A percentile compares a stretch with the other conserved stretches of the same genome.
phyloP scores from a whole-genome alignment of 2,329 filamentous ascomycete genomes.

The Colletotrichum filicis region DNA sequence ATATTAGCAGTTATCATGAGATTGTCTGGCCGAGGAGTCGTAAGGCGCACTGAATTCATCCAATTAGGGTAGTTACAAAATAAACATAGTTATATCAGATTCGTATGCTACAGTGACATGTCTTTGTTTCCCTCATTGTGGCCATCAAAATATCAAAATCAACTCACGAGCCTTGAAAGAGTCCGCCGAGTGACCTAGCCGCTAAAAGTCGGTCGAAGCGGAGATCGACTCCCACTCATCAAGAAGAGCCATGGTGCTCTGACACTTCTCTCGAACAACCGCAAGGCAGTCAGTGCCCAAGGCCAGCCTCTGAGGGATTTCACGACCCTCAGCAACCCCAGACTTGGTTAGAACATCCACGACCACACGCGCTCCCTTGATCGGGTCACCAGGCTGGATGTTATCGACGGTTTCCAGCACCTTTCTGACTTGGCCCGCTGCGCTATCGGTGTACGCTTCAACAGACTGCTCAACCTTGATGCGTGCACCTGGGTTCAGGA shows the following conservation, averaged over 20 bases:
- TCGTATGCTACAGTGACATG: not conserved
- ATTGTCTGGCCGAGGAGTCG: too few relatives aligned
- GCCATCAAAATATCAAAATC: not conserved
- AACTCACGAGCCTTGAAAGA: not conserved
- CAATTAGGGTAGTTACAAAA: not conserved
- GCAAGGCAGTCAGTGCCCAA: slow-evolving; percentile 63
- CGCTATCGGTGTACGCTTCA: slow-evolving; percentile 46
- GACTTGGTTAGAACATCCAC: slow-evolving; percentile 65
- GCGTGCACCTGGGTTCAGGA: slow-evolving; percentile 53
- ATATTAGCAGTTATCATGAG: not conserved
- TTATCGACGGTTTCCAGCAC: slow-evolving; percentile 50
- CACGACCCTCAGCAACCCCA: slow-evolving; percentile 57
- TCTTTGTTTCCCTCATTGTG: not conserved
- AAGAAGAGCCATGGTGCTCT: slow-evolving; percentile 53
- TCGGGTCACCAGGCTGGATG: slow-evolving; percentile 65
- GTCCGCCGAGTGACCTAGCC: not conserved
- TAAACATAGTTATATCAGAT: not conserved
- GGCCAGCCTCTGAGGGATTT: slow-evolving; percentile 63
- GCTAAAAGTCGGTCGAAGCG: slow-evolving; percentile 46
- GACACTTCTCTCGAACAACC: slow-evolving; percentile 55
- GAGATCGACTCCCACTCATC: slow-evolving; percentile 61
- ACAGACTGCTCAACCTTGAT: slow-evolving; percentile 42
- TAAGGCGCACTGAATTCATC: not conserved
- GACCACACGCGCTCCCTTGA: slow-evolving; percentile 62
- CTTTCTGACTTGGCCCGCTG: slow-evolving; percentile 42